phyloP scores from a whole-genome alignment of 1,284 basidiomycete genomes.

The Sporisorium iseilematis-ciliati region DNA sequence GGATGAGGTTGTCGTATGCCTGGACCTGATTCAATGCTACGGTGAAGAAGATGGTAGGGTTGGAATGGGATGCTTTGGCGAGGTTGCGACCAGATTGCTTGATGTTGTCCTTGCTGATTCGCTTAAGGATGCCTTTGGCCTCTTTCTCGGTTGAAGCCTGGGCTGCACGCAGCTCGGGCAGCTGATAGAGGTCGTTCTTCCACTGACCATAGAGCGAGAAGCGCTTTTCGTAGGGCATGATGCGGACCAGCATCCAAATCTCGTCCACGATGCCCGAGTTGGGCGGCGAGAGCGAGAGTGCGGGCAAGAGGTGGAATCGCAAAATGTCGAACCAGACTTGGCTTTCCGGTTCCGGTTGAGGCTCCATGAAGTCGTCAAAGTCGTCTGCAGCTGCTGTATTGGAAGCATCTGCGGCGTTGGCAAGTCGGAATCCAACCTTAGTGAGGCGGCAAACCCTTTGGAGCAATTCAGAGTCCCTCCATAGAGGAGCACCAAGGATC shows the following conservation, averaged over 20 bases:
- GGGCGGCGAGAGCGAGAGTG: conserved; percentile 82
- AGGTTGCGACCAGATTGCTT: conserved; percentile 85
- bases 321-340: conserved; percentile 82
- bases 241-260: conserved; percentile 75
- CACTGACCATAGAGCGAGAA: conserved; percentile 96
- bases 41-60: conserved; percentile 90
- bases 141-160: conserved; percentile 74
- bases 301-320: conserved; percentile 85
- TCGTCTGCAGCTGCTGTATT: conserved; percentile 10
- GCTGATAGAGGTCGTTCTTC: conserved; percentile 77
- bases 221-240: conserved; percentile 82
- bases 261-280: conserved; percentile 75
- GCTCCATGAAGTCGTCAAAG: conserved; percentile 29
- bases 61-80: conserved; percentile 93
- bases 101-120: conserved; percentile 75
- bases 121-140: conserved; percentile 68
- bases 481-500: conserved; percentile 58
- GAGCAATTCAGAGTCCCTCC: conserved; percentile 48
- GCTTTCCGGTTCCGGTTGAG: conserved; percentile 55
- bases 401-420: conserved; percentile 22
- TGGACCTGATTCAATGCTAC: conserved; percentile 93
- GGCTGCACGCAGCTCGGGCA: conserved; percentile 70
- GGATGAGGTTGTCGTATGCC: conserved; percentile 94
- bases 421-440: conserved; percentile 45
- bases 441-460: conserved; percentile 62